phyloP scores from a whole-genome alignment of 1,284 basidiomycete species.

The Phlebopus sp. region DNA sequence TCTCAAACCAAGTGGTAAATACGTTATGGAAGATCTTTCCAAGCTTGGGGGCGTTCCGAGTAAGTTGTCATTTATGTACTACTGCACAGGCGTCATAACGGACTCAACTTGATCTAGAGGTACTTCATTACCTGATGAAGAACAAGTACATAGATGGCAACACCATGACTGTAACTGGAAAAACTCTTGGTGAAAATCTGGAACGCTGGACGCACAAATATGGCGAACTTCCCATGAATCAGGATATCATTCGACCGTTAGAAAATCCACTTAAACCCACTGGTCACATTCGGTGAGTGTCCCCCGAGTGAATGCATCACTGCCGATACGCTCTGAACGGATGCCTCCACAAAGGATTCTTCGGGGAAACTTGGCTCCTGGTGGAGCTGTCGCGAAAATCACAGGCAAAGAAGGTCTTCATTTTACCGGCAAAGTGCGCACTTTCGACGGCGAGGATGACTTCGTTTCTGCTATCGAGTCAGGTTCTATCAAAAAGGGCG shows the following conservation, averaged over 20 bases:
- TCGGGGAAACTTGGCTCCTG: constrained; percentile 87
- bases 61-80: constrained; percentile 37
- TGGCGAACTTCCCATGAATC: constrained; percentile 66
- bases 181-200: constrained; percentile 85
- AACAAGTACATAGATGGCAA: constrained; percentile 83
- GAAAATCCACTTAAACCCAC: constrained; percentile 85
- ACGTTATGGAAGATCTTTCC: constrained; percentile 89
- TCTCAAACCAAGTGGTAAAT: constrained; percentile 88
- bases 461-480: constrained; percentile 80
- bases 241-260: constrained; percentile 84
- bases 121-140: constrained; percentile 79
- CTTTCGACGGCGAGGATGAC: constrained; percentile 82
- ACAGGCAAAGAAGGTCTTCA: constrained; percentile 89
- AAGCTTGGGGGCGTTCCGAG: constrained; percentile 88
- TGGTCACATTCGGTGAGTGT: constrained; percentile 79
- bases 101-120: constrained; percentile 51
- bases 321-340: constrained; percentile 5
- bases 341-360: constrained; percentile 52
- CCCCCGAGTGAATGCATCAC: background rate
- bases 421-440: constrained; percentile 81
- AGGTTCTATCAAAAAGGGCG: constrained; percentile 78
- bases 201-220: constrained; percentile 79
- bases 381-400: constrained; percentile 92
- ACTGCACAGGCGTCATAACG: constrained; percentile 1
- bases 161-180: constrained; percentile 86